Percentiles rank a stretch among this genome's conserved stretches.
phyloP scores from a whole-genome alignment of 2,329 filamentous ascomycete species.

The Leptographium wingfieldii region DNA sequence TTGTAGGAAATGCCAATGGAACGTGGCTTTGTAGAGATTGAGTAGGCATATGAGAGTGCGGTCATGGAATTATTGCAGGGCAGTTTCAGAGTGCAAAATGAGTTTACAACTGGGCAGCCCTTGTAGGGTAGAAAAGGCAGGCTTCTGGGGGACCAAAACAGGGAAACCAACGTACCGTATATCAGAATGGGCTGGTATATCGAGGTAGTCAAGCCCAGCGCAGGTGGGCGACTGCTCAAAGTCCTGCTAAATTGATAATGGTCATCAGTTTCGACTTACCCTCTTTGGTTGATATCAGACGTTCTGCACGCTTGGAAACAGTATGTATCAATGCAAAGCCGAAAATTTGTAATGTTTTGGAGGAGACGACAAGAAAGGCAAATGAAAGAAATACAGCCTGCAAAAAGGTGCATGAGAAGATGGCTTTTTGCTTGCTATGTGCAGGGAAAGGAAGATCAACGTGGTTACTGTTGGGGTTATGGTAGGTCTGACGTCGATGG shows the following conservation, averaged over 20 bases:
- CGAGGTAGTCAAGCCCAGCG: constrained; percentile 40
- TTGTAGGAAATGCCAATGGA: neutral
- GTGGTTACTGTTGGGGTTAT: neutral
- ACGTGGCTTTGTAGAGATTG: neutral
- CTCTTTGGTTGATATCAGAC: neutral
- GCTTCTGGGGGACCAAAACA: neutral
- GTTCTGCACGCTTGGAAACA: neutral
- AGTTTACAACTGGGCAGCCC: neutral
- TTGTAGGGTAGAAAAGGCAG: neutral
- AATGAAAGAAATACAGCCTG: neutral
- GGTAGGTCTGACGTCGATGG: neutral
- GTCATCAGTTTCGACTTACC: constrained; percentile 12
- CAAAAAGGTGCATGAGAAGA: neutral
- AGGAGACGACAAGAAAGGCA: neutral
- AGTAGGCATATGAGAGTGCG: neutral
- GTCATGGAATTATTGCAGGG: neutral
- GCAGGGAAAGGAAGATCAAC: neutral
- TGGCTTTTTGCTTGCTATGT: neutral
- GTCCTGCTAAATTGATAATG: constrained; percentile 27
- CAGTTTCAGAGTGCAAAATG: neutral
- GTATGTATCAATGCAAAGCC: neutral
- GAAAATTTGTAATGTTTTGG: neutral
- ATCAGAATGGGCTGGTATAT: constrained; percentile 37
- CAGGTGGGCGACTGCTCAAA: constrained; percentile 39
- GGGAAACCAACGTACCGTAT: constrained; percentile 35